A percentile compares a stretch with the other conserved stretches of the same genome.
Evolutionary conservation across 2,329 filamentous ascomycete species (phyloP).

Genomic region (Aspergillus amoenus): DNA sequence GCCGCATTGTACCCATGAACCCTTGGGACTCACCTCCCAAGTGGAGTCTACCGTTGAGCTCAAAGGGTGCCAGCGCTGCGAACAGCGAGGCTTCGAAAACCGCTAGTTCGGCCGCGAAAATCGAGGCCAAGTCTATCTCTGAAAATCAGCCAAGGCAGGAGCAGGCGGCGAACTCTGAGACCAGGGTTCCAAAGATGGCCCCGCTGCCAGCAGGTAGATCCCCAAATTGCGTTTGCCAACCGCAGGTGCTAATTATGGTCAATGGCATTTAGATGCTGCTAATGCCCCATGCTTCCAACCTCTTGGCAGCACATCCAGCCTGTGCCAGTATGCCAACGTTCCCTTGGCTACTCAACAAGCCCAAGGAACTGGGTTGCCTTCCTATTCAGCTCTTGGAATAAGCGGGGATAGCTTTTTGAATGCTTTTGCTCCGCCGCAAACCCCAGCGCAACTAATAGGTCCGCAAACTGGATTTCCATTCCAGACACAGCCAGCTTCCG

Average conservation of each 20-base stretch:
- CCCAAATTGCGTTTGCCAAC: background rate
- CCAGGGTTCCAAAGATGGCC: background rate
- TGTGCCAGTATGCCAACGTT: background rate
- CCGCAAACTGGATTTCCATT: slow-evolving; percentile 10
- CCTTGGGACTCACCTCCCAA: slow-evolving; percentile 35
- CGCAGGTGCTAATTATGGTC: background rate
- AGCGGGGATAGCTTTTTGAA: slow-evolving; percentile 7
- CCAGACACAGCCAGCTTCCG: slow-evolving; percentile 13
- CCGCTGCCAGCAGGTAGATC: slow-evolving; percentile 9
- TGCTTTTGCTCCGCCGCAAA: slow-evolving; percentile 18
- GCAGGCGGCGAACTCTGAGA: background rate
- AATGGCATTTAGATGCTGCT: background rate
- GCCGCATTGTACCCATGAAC: slow-evolving; percentile 50
- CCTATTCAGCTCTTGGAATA: background rate
- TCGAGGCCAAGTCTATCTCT: background rate
- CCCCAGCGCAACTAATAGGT: slow-evolving; percentile 15
- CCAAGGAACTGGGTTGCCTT: background rate
- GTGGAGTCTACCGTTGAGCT: slow-evolving; percentile 29
- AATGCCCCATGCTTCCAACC: slow-evolving; percentile 6
- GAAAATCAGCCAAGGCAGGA: slow-evolving; percentile 3
- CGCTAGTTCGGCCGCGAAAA: background rate
- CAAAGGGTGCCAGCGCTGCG: slow-evolving; percentile 8
- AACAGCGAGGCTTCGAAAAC: slow-evolving; percentile 1
- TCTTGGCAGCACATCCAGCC: background rate
- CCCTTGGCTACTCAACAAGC: background rate